Evolutionary conservation across 352 stramenopile genomes (phyloP), one percentile per base, ranked within the genome.

Genomic region (Lagenidium sp.): DNA sequence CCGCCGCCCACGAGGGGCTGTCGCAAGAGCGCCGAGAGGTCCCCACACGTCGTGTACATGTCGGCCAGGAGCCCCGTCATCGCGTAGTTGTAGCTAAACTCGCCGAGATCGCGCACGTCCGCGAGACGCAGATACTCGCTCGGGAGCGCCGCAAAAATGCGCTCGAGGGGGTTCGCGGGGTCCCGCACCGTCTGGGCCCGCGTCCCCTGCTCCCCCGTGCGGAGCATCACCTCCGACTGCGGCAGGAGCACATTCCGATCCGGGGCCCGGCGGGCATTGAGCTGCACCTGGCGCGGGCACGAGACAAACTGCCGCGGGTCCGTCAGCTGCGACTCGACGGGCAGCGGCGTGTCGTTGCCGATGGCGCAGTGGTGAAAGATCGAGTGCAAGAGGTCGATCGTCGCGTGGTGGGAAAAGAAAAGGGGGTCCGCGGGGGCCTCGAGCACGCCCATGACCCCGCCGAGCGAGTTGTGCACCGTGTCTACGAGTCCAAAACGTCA

Each of bases 1-100:
- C 37, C 47, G 38, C 13, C 6, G 30, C 21, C 26, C 36, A 37
- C 10, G 56, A 36, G 53, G 40, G 35, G 67, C 53, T 2, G 53
- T 36, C 5, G 52, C 0, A 60, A 37, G 18, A 68, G 30, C 8
- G 58, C 48, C 6, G 48, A 54, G 13, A 71, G 45, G 39, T 79
- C 70, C 21, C 68, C 68, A 21, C 81, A 93, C 4, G 68, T 80
- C 46, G 68, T 82, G 50, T 69, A 90, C 74, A 93, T 81, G 41
- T 73, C 58, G 5, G 56, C 74, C 22, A 93, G 48, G 46, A 85
- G 38, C 0, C 81, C 81, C 15, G 62, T 73, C 57, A 90, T 78
- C 51, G 88, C 61, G 50, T 93, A 93, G 58, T 88, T 90, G 68
- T 90, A 94, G 64, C 76, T 90, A 55, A 77, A 83, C 0, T 48